These are phyloP conservation scores for Casuarina equisetifolia DNA, from an alignment of 306 rosid genomes.

Conservation along the genomic window DNA sequence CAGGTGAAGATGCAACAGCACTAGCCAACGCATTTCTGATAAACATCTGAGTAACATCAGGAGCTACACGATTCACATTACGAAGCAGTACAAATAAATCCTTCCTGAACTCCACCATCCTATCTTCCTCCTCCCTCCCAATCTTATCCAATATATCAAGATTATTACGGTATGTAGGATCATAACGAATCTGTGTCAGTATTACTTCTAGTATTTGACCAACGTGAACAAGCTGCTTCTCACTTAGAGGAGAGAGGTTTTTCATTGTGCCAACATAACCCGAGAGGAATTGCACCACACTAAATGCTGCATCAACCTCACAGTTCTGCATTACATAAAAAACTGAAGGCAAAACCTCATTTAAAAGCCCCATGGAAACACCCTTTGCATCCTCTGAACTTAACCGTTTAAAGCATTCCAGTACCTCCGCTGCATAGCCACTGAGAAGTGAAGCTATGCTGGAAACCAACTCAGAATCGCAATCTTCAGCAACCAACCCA, in stretches of 20 bases:
- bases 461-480: constrained; percentile 65
- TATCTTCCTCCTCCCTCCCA: constrained; percentile 92
- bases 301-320: constrained; percentile 80
- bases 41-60: constrained; percentile 70
- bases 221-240: constrained; percentile 68
- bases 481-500: constrained; percentile 61
- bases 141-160: constrained; percentile 77
- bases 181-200: constrained; percentile 66
- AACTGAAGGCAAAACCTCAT: constrained; percentile 85
- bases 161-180: constrained; percentile 62
- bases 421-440: constrained; percentile 78
- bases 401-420: constrained; percentile 85
- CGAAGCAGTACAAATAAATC: constrained; percentile 79
- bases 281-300: constrained; percentile 79
- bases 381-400: constrained; percentile 73
- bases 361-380: constrained; percentile 66
- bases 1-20: constrained; percentile 68
- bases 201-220: constrained; percentile 90
- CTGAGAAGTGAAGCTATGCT: constrained; percentile 68
- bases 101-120: constrained; percentile 85
- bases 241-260: constrained; percentile 64
- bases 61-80: constrained; percentile 62
- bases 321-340: constrained; percentile 71
- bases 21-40: constrained; percentile 62
- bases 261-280: constrained; percentile 75